Evolutionary conservation across 768 basidiomycete species (phyloP), one percentile per base, ranked within the genome.

Genomic region (Heimioporus sp.): DNA sequence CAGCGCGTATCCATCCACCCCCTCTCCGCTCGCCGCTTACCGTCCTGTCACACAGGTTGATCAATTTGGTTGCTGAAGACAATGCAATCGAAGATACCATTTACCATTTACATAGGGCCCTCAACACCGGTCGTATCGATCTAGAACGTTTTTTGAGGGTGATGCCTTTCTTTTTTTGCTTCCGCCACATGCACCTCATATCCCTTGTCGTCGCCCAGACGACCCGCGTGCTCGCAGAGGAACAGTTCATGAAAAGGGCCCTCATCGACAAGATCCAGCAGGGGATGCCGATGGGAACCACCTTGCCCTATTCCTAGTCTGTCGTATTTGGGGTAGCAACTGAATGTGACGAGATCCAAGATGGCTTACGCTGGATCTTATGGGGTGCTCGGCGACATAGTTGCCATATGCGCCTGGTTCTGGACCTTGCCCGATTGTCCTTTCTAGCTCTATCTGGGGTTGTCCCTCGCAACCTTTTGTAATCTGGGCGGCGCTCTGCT

Each of bases 31-130:
- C 24, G 24, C 17, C 24, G 37, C 66, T 70, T 36, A 67, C 57
- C 45, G 49, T 21, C 38, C n/a, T 12, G n/a, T 31, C 35, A 4
- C 7, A 44, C 65, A 98, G 96, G 72, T 76, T 99, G 20, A 86
- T 98, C 59, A 91, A 98, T 65, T 79, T 98, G 28, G 87, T 98
- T n/a, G 95, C 97, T n/a, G 97, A 99, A 69, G 97, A 98, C 70
- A 94, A 93, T 63, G 93, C 96, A 2, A 94, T 98, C 65, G 96
- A 98, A 72, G 97, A 98, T 68, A 96, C 96, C 42, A 89, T 97
- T 53, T 99, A 98, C 72, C 94, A 98, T 68, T 80, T 99, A 43
- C 92, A 95, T 58, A 81, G 94, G 55, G 96, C 94, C 0, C 76
- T 99, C 56, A 97, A 97, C 65, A 76, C 86, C 47, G 91, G 91